Evolutionary conservation across 495 filamentous ascomycete genomes (phyloP).

Genomic region (Paragyromitra xinjiangensis): DNA sequence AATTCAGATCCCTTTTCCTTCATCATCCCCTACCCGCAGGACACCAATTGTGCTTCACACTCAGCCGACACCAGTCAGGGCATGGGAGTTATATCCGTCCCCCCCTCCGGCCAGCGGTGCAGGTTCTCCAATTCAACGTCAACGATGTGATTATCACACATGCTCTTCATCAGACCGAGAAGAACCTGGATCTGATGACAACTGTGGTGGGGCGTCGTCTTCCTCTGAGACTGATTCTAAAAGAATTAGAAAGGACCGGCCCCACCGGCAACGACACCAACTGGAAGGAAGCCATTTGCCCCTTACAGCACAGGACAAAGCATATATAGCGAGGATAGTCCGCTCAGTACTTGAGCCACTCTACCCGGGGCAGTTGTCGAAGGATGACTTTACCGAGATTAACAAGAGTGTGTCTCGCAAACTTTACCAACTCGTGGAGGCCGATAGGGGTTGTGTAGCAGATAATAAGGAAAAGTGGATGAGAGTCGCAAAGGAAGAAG

Average conservation of each 20-base stretch:
- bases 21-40: slow-evolving; percentile 41
- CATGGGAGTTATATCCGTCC: slow-evolving; percentile 36
- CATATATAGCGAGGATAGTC: slow-evolving; percentile 51
- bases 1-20: background rate
- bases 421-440: slow-evolving; percentile 52
- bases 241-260: slow-evolving; percentile 24
- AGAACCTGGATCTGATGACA: slow-evolving; percentile 38
- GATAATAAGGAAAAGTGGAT: slow-evolving; percentile 48
- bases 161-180: slow-evolving; percentile 25
- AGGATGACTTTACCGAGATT: slow-evolving; percentile 56
- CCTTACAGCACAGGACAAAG: slow-evolving; percentile 50
- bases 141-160: slow-evolving; percentile 23
- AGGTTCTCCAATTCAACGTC: slow-evolving; percentile 39
- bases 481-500: slow-evolving; percentile 44
- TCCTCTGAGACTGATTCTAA: slow-evolving; percentile 52
- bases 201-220: slow-evolving; percentile 46
- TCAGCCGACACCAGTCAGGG: slow-evolving; percentile 14
- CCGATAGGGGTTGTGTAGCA: slow-evolving; percentile 17
- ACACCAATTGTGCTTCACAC: slow-evolving; percentile 23
- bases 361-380: slow-evolving; percentile 52
- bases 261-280: slow-evolving; percentile 17
- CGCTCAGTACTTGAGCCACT: slow-evolving; percentile 48
- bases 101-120: slow-evolving; percentile 45
- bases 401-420: slow-evolving; percentile 56
- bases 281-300: slow-evolving; percentile 5